These are phyloP conservation scores for Pythium rishiriense DNA, from an alignment of 352 stramenopile species.

Conservation along the genomic window DNA sequence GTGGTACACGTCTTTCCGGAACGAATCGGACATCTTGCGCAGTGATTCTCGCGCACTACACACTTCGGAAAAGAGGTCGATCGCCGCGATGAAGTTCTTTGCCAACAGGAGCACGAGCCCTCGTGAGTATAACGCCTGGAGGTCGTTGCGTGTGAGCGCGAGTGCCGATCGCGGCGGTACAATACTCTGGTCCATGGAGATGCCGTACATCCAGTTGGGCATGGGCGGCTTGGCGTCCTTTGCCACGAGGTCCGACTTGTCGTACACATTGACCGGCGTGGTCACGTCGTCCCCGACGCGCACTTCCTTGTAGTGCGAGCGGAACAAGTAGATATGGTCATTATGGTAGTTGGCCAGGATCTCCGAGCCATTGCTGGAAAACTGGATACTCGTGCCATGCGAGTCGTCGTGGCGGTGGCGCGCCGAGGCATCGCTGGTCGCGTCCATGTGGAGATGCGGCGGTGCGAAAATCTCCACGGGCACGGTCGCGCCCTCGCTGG, in stretches of 20 bases:
- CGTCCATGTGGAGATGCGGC: slow-evolving; percentile 75
- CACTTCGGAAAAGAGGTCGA: slow-evolving; percentile 29
- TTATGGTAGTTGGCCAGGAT: slow-evolving; percentile 85
- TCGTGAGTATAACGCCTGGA: slow-evolving; percentile 32
- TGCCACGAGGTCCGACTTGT: slow-evolving; percentile 12
- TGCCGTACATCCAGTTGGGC: slow-evolving; percentile 19
- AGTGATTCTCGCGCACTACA: slow-evolving; percentile 13
- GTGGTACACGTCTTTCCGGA: slow-evolving; percentile 60
- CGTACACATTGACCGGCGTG: slow-evolving; percentile 5
- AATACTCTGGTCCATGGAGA: slow-evolving; percentile 17
- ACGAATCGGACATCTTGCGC: slow-evolving; percentile 28
- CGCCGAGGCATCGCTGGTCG: slow-evolving; percentile 37
- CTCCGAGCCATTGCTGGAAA: slow-evolving; percentile 64
- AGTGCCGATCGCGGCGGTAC: neutral
- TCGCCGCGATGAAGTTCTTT: slow-evolving; percentile 36
- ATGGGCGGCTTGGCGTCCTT: neutral
- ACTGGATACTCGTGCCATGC: slow-evolving; percentile 82
- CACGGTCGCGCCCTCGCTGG: slow-evolving; percentile 36
- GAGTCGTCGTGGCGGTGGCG: slow-evolving; percentile 51
- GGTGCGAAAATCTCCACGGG: slow-evolving; percentile 71
- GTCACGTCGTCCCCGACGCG: neutral
- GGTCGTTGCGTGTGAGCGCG: slow-evolving; percentile 13
- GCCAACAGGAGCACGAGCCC: slow-evolving; percentile 33
- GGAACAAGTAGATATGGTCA: slow-evolving; percentile 85
- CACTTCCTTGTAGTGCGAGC: slow-evolving; percentile 36